Conservation (phyloP, 2,329 filamentous ascomycete genomes). For the Penicillium glabrum region DNA sequence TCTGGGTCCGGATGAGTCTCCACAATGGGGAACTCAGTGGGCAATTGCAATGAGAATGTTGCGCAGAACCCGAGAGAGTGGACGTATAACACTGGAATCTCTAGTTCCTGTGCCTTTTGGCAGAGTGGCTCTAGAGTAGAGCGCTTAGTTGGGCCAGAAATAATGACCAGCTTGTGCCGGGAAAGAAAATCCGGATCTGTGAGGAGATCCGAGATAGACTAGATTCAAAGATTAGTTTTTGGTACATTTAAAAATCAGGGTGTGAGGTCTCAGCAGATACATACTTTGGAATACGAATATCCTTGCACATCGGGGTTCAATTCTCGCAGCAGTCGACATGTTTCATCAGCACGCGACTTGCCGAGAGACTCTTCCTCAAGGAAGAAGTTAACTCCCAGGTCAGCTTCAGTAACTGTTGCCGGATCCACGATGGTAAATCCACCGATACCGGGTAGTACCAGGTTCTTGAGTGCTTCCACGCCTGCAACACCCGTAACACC, state of each 20-base stretch:
- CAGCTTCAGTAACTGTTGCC: conserved; percentile 71
- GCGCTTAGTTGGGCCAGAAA: conserved; percentile 59
- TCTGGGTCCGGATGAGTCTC: conserved; percentile 93
- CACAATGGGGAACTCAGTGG: conserved; percentile 82
- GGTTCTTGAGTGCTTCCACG: conserved; percentile 90
- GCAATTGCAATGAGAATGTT: conserved; percentile 77
- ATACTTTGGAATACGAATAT: conserved; percentile 62
- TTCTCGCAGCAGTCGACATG: conserved; percentile 74
- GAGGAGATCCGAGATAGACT: conserved; percentile 42
- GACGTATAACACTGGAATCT: conserved; percentile 75
- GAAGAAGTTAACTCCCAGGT: conserved; percentile 97
- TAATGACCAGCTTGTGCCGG: conserved; percentile 61
- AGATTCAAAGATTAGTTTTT: background rate
- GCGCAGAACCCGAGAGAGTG: conserved; percentile 93
- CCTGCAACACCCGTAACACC: conserved; percentile 78
- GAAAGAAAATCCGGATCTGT: conserved; percentile 38
- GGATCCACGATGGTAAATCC: conserved; percentile 89
- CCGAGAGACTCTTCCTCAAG: conserved; percentile 77
- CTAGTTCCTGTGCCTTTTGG: conserved; percentile 52
- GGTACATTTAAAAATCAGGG: background rate
- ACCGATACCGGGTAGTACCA: conserved; percentile 91
- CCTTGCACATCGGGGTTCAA: conserved; percentile 91
- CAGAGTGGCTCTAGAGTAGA: conserved; percentile 53
- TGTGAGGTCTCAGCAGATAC: background rate
- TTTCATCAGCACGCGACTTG: conserved; percentile 74